Percentiles rank a stretch among this genome's conserved stretches.
Conservation (phyloP, 768 basidiomycete genomes). For the Tubosaeta sp. region DNA sequence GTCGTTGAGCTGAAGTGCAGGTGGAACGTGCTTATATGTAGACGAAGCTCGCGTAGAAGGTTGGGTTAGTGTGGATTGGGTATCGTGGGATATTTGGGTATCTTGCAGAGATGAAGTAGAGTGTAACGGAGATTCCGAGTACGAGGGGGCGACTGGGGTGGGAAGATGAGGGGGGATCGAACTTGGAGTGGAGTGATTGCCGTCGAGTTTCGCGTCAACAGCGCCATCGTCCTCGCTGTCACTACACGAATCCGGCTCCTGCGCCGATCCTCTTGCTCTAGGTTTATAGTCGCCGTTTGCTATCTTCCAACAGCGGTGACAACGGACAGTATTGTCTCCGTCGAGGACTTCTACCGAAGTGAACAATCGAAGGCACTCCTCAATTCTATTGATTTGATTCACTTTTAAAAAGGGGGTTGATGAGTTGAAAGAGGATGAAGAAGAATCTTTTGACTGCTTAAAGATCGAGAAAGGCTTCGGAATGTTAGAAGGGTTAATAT, state of each 20-base stretch:
- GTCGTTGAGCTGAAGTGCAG: slow-evolving; percentile 29
- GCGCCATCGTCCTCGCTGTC: slow-evolving; percentile 32
- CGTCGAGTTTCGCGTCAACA: slow-evolving; percentile 18
- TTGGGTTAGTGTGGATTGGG: slow-evolving; percentile 13
- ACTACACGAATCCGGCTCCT: slow-evolving; percentile 28
- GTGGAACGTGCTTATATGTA: slow-evolving; percentile 19
- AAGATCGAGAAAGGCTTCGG: slow-evolving; percentile 49
- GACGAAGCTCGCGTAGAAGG: slow-evolving; percentile 5
- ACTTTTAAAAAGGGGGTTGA: slow-evolving; percentile 29
- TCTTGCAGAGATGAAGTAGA: slow-evolving; percentile 40
- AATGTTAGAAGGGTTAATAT: slow-evolving; percentile 43
- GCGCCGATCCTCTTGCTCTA: slow-evolving; percentile 13
- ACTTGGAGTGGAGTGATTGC: slow-evolving; percentile 5
- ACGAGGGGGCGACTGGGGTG: neutral
- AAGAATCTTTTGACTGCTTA: slow-evolving; percentile 34
- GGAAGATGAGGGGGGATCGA: slow-evolving; percentile 29
- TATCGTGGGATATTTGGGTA: slow-evolving; percentile 27
- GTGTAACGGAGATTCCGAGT: slow-evolving; percentile 14
- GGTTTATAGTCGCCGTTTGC: slow-evolving; percentile 59
- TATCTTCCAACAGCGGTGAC: slow-evolving; percentile 92
- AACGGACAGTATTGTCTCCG: slow-evolving; percentile 93
- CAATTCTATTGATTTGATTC: slow-evolving; percentile 31
- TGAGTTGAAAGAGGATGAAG: slow-evolving; percentile 11
- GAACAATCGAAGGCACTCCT: slow-evolving; percentile 83
- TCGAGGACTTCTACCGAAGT: slow-evolving; percentile 92